Evolutionary conservation across 129 eudicot species (phyloP).

Genomic region (Saposhnikovia divaricata): DNA sequence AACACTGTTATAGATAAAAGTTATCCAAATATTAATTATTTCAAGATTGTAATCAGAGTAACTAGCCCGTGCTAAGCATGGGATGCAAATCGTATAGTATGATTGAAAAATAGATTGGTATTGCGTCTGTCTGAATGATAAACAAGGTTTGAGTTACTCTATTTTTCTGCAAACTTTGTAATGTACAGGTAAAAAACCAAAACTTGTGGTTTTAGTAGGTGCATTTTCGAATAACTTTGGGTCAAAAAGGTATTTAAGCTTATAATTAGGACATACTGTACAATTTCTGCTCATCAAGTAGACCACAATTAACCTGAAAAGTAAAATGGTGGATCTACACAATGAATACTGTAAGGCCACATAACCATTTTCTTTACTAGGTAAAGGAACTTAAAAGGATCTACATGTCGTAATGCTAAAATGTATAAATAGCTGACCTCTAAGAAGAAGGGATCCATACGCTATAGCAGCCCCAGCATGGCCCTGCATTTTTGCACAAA

Average conservation of each 20-base stretch:
- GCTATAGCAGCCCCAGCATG: slow-evolving; percentile 92
- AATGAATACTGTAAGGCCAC: not conserved
- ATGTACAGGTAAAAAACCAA: not conserved
- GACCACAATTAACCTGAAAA: not conserved
- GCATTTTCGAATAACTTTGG: not conserved
- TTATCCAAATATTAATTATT: not conserved
- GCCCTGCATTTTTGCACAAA: slow-evolving; percentile 41
- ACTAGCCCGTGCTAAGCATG: not conserved
- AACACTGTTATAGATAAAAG: not conserved
- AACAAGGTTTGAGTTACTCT: not conserved
- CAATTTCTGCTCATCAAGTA: not conserved
- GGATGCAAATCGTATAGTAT: not conserved
- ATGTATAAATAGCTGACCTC: slow-evolving; percentile 38
- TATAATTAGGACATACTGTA: not conserved
- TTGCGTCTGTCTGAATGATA: not conserved
- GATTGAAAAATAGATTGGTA: not conserved
- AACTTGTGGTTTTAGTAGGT: not conserved
- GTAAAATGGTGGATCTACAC: too few relatives aligned
- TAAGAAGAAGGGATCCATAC: slow-evolving; percentile 82
- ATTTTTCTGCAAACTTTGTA: not conserved
- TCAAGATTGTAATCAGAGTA: not conserved
- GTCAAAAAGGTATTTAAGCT: not conserved
- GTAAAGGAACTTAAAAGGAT: not conserved
- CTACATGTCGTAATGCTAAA: not conserved
- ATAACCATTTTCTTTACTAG: not conserved